Evolutionary conservation across 2,329 filamentous ascomycete genomes (phyloP).

Genomic region (Xylaria sp.): DNA sequence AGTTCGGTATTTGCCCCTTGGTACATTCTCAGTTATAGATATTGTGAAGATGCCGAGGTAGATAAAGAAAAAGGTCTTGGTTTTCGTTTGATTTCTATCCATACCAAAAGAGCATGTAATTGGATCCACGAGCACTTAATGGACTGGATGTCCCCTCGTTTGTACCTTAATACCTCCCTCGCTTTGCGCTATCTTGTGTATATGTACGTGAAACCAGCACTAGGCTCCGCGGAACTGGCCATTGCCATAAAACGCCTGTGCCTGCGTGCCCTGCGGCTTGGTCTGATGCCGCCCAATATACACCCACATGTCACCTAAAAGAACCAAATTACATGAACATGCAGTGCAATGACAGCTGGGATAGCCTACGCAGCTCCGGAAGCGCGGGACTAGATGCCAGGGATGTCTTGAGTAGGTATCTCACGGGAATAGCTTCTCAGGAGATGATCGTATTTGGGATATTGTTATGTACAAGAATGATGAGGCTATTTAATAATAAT

Average conservation of each 20-base stretch:
- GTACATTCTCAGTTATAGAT: slow-evolving; percentile 21
- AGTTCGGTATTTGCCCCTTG: slow-evolving; percentile 3
- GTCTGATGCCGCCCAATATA: background rate
- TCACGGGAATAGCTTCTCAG: background rate
- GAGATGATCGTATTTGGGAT: background rate
- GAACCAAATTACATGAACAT: background rate
- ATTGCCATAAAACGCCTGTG: background rate
- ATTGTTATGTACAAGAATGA: background rate
- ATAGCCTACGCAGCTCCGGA: too few relatives aligned
- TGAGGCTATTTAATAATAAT: background rate
- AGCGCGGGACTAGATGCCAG: background rate
- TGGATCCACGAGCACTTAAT: slow-evolving; percentile 29
- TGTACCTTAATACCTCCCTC: background rate
- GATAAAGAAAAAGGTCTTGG: slow-evolving; percentile 19
- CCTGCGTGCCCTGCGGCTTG: background rate
- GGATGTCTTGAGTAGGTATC: background rate
- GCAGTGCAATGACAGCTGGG: too few relatives aligned
- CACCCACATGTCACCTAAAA: background rate
- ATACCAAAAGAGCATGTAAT: slow-evolving; percentile 17
- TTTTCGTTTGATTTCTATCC: slow-evolving; percentile 22
- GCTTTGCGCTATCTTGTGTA: slow-evolving; percentile 5
- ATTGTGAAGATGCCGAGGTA: slow-evolving; percentile 20
- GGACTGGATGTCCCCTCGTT: slow-evolving; percentile 18
- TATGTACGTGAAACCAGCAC: background rate
- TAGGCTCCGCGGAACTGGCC: background rate